phyloP scores from a whole-genome alignment of 306 rosid genomes.

The Cucurbita maxima region DNA sequence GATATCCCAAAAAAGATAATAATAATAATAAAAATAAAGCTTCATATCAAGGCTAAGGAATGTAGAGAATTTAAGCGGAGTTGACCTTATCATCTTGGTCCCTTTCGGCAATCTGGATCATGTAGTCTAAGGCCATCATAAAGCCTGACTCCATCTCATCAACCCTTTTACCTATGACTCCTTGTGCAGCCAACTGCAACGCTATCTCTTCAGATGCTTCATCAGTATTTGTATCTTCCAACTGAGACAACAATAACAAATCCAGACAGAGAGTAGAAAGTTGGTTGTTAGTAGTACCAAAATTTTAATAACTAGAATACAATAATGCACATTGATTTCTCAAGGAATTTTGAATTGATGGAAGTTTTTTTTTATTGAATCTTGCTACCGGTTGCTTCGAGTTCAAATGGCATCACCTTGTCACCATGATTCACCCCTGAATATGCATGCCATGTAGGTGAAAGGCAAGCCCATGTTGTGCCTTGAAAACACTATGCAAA shows the following conservation, averaged over 20 bases:
- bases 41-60: background rate
- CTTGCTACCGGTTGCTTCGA: background rate
- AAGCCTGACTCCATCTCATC: conserved; percentile 89
- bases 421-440: background rate
- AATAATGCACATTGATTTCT: background rate
- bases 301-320: background rate
- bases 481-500: background rate
- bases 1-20: background rate
- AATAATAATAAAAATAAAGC: background rate
- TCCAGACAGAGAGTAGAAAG: background rate
- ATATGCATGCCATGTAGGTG: background rate
- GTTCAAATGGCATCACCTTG: background rate
- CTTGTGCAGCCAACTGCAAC: conserved; percentile 93
- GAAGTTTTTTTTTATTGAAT: background rate
- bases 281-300: background rate
- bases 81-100: conserved; percentile 79
- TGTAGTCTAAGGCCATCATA: conserved; percentile 87
- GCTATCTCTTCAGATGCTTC: conserved; percentile 91
- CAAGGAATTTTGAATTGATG: background rate
- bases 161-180: conserved; percentile 88
- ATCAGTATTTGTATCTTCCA: conserved; percentile 75
- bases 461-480: background rate
- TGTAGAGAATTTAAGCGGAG: conserved; percentile 4
- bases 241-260: conserved; percentile 23
- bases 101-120: conserved; percentile 69